Base-by-base conservation (phyloP, 1,284 basidiomycete genomes). In the Puccinia triticina region DNA sequence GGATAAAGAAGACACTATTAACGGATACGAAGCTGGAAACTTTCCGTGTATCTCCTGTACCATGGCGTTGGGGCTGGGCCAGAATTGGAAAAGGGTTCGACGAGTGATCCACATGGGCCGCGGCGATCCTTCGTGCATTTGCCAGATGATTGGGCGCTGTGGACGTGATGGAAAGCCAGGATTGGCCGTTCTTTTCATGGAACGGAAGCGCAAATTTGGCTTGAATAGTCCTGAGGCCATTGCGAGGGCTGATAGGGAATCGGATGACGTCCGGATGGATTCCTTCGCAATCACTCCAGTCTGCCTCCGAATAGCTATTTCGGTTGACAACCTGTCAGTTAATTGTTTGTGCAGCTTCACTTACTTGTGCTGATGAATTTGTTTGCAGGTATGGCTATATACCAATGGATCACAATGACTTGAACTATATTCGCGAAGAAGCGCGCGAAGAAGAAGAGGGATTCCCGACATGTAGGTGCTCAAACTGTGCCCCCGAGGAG, bases 111-210 rank as follows among this genome's bases (percentile, higher is more conserved):
- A n/a, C n/a, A n/a, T n/a, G n/a, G n/a, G n/a, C n/a, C n/a, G n/a
- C n/a, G n/a, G n/a, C n/a, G n/a, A n/a, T n/a, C n/a, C n/a, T n/a
- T n/a, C n/a, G n/a, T n/a, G n/a, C n/a, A n/a, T n/a, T n/a, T n/a
- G n/a, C n/a, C n/a, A n/a, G n/a, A n/a, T n/a, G n/a, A n/a, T n/a
- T n/a, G n/a, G n/a, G n/a, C n/a, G n/a, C n/a, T n/a, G n/a, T n/a
- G n/a, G n/a, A n/a, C n/a, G 69, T 0, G 69, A 43, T 29, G 48
- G 69, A 3, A 50, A 50, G 11, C 32, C 69, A 21, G 69, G 69
- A 21, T 50, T 72, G 48, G 69, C 69, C 26, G 43, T 72, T 29
- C 40, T 46, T 16, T 48, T 72, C 48, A 55, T 76, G 50, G 74
- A 76, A 40, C 12, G 23, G 23, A 59, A 2, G 18, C 14, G 74